Conservation (phyloP, 345 rosid species). For the Cardiospermum halicacabum region DNA sequence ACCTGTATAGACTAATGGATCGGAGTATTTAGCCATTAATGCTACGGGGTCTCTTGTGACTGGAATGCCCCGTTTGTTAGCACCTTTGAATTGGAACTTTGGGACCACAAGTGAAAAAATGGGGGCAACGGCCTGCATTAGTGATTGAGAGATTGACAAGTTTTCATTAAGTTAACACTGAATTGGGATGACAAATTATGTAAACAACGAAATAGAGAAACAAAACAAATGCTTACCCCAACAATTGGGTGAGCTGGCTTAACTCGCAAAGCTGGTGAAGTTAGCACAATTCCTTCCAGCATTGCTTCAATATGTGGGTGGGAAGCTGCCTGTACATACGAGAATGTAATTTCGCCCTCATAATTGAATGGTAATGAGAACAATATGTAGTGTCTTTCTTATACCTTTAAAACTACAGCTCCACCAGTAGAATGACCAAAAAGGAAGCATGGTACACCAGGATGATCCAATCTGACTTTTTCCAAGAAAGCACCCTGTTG, state of each 20-base stretch:
- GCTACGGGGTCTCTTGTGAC: constrained; percentile 95
- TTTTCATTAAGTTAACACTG: not conserved
- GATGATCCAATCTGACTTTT: constrained; percentile 68
- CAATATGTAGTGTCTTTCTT: not conserved
- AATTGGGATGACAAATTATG: not conserved
- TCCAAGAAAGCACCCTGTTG: constrained; percentile 79
- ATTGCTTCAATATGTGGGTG: constrained; percentile 46
- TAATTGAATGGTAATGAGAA: not conserved
- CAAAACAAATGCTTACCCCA: constrained; percentile 42
- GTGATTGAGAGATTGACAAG: not conserved
- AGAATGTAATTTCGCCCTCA: constrained; percentile 3
- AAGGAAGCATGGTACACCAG: constrained; percentile 88
- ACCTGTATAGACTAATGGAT: constrained; percentile 95
- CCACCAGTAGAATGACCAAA: constrained; percentile 99
- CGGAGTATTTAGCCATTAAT: constrained; percentile 77
- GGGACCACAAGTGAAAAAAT: constrained; percentile 78
- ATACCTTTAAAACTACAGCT: constrained; percentile 92
- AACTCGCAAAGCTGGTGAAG: constrained; percentile 93
- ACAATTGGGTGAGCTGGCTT: constrained; percentile 97
- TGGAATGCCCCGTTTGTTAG: constrained; percentile 95
- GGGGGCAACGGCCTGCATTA: constrained; percentile 84
- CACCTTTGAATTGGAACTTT: constrained; percentile 90
- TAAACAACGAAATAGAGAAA: not conserved
- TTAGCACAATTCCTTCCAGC: constrained; percentile 79
- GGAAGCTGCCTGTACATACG: constrained; percentile 58